These are phyloP conservation scores for Talaromyces sp. DNA, from an alignment of 2,329 filamentous ascomycete species.

Conservation along the genomic window DNA sequence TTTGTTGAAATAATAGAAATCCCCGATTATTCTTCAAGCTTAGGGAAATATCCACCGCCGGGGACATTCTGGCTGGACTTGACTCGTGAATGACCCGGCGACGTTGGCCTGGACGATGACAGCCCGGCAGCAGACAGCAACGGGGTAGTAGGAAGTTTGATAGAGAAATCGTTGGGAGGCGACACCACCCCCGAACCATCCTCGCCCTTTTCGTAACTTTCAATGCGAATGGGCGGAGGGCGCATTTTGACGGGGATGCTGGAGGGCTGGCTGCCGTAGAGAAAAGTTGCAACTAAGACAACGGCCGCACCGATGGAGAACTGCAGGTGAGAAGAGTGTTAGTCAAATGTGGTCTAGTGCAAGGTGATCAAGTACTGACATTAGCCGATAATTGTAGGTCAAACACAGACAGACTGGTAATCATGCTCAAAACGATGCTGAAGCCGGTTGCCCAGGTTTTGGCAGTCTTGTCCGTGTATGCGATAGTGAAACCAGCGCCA, in stretches of 20 bases:
- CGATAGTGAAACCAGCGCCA: slow-evolving; percentile 75
- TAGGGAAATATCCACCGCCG: slow-evolving; percentile 34
- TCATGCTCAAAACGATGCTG: slow-evolving; percentile 80
- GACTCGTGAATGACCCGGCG: slow-evolving; percentile 44
- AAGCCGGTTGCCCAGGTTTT: slow-evolving; percentile 93
- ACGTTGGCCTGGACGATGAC: slow-evolving; percentile 51
- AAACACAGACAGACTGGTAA: slow-evolving; percentile 83
- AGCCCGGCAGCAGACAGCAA: slow-evolving; percentile 42
- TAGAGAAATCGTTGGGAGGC: slow-evolving; percentile 43
- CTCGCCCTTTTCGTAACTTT: slow-evolving; percentile 70
- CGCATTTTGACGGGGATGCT: slow-evolving; percentile 38
- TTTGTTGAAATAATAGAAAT: not conserved
- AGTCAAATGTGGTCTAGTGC: not conserved
- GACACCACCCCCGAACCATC: slow-evolving; percentile 34
- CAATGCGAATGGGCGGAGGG: slow-evolving; percentile 52
- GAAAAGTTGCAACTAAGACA: slow-evolving; percentile 76
- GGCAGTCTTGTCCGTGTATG: slow-evolving; percentile 81
- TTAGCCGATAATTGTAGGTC: slow-evolving; percentile 67
- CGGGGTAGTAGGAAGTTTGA: slow-evolving; percentile 43
- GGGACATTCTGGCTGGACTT: slow-evolving; percentile 34
- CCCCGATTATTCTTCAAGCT: slow-evolving; percentile 20
- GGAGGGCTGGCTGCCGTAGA: slow-evolving; percentile 63
- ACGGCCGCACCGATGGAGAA: slow-evolving; percentile 75
- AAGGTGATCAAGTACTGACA: slow-evolving; percentile 51
- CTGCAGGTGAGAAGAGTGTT: slow-evolving; percentile 42